Conservation (phyloP, 2,329 filamentous ascomycete genomes). For the Trichoderma sp. region DNA sequence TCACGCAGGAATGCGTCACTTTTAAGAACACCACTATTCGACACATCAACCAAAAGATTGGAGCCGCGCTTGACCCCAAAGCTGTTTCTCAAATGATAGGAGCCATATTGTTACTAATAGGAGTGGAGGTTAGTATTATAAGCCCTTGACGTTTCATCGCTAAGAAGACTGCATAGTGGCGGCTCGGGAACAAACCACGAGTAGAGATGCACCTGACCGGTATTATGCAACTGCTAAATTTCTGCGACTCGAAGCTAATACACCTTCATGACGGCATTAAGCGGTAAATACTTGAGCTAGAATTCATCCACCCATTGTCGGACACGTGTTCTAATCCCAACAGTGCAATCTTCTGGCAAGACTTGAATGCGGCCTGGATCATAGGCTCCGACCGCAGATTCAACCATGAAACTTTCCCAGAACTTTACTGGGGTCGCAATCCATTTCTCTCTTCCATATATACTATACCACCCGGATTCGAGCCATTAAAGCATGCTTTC, state of each 20-base stretch:
- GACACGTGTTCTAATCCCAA: background rate
- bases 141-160: background rate
- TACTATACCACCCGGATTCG: background rate
- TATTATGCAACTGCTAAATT: background rate
- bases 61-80: background rate
- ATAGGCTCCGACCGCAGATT: constrained; percentile 6
- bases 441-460: background rate
- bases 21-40: constrained; percentile 3
- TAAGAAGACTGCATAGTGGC: background rate
- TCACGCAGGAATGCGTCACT: background rate
- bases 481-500: background rate
- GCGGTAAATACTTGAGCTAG: background rate
- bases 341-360: constrained; percentile 12
- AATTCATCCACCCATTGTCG: background rate
- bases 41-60: constrained; percentile 1
- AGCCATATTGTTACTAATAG: background rate
- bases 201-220: constrained; percentile 6
- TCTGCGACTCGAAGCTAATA: background rate
- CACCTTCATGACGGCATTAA: constrained; percentile 6
- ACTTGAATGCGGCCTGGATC: constrained; percentile 1
- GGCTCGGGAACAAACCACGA: constrained; percentile 8
- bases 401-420: background rate
- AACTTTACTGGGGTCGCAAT: background rate
- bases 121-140: constrained; percentile 1
- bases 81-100: constrained; percentile 4